These are phyloP conservation scores for Boletus smithii DNA, from an alignment of 1,284 basidiomycete genomes.

Conservation along the genomic window DNA sequence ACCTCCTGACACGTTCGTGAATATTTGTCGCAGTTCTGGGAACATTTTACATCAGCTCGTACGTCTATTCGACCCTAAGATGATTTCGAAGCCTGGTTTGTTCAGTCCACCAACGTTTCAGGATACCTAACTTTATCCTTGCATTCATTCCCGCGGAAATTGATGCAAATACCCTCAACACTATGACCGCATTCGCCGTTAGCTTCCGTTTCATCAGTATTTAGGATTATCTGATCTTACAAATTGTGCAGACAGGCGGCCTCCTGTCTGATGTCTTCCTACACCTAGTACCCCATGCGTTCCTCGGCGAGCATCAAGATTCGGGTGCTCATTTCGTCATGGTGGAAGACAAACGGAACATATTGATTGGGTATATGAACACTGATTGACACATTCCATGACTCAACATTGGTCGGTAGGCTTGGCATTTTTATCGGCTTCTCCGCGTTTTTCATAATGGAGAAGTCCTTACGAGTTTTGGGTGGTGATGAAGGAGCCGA, in stretches of 20 bases:
- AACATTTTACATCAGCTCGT: constrained; percentile 94
- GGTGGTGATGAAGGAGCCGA: constrained; percentile 54
- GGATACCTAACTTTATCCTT: constrained; percentile 88
- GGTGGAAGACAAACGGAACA: constrained; percentile 87
- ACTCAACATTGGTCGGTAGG: constrained; percentile 38
- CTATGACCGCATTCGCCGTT: constrained; percentile 86
- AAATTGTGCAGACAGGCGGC: constrained; percentile 69
- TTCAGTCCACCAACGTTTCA: constrained; percentile 35
- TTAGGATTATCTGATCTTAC: constrained; percentile 20
- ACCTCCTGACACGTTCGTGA: constrained; percentile 25
- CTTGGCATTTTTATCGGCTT: constrained; percentile 82
- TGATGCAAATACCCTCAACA: constrained; percentile 78
- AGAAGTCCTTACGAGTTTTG: constrained; percentile 83
- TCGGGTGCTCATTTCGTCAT: constrained; percentile 68
- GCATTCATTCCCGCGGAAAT: constrained; percentile 87
- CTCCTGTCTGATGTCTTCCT: constrained; percentile 88
- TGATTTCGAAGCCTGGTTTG: constrained; percentile 18
- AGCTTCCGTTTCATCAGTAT: constrained; percentile 29
- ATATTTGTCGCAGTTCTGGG: constrained; percentile 56
- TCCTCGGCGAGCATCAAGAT: constrained; percentile 81
- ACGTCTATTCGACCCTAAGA: constrained; percentile 34
- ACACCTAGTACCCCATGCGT: constrained; percentile 84
- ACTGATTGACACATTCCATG: constrained; percentile 5
- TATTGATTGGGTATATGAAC: constrained; percentile 69
- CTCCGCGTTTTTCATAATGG: constrained; percentile 85